These are phyloP conservation scores for Tuber umbilicatum DNA, from an alignment of 495 filamentous ascomycete species.

Conservation along the genomic window DNA sequence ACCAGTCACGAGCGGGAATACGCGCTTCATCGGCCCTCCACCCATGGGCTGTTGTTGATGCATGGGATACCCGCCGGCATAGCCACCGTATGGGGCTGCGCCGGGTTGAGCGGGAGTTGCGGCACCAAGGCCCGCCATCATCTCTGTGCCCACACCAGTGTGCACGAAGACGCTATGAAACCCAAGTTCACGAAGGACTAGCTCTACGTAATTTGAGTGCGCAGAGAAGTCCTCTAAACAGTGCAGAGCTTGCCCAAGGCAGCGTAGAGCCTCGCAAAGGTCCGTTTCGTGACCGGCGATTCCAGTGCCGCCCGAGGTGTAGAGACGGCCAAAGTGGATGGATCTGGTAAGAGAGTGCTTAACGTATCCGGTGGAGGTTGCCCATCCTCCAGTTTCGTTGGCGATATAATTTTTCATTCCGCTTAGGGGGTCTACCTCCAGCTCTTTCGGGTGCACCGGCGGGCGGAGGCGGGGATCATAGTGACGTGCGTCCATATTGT, in stretches of 20 bases:
- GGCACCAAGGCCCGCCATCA: constrained; percentile 41
- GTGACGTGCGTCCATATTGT: constrained; percentile 74
- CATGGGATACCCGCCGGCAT: constrained; percentile 9
- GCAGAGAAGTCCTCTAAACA: constrained; percentile 93
- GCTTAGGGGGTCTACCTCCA: constrained; percentile 73
- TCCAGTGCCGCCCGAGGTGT: constrained; percentile 61
- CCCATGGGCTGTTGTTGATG: not conserved
- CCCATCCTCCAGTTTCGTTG: constrained; percentile 67
- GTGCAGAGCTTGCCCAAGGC: constrained; percentile 84
- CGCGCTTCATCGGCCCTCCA: constrained; percentile 45
- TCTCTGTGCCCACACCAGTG: constrained; percentile 64
- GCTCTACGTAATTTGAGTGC: constrained; percentile 90
- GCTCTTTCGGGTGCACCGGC: constrained; percentile 65
- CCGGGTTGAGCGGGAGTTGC: not conserved
- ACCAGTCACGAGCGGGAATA: constrained; percentile 76
- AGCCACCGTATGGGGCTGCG: constrained; percentile 17
- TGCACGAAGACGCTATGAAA: constrained; percentile 78
- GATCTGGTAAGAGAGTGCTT: constrained; percentile 73
- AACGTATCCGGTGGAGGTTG: constrained; percentile 84
- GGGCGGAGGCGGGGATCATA: constrained; percentile 77
- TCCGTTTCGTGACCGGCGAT: constrained; percentile 70
- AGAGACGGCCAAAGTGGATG: constrained; percentile 84
- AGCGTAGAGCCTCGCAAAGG: constrained; percentile 80
- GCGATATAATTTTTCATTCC: constrained; percentile 99
- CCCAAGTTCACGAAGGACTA: constrained; percentile 78